These are phyloP conservation scores for Gracilaria caudata DNA, from an alignment of 23 red algal species.

Conservation along the genomic window DNA sequence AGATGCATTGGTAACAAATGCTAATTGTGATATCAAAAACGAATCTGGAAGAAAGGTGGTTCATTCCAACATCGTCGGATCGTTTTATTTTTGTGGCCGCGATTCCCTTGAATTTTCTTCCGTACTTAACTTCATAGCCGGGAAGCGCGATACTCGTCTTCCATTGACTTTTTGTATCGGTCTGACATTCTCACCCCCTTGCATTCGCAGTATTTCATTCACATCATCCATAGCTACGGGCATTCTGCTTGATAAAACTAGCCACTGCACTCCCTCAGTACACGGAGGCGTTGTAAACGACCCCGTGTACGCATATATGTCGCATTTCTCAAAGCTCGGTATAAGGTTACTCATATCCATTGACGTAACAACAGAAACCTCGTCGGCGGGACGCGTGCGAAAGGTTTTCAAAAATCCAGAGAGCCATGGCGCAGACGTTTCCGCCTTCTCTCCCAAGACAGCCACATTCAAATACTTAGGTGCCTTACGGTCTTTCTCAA, in stretches of 20 bases:
- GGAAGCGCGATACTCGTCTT: slow-evolving; percentile 44
- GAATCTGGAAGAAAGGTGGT: neutral
- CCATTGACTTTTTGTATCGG: slow-evolving; percentile 52
- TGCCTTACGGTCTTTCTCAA: slow-evolving; percentile 21
- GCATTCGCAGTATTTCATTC: slow-evolving; percentile 31
- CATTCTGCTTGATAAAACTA: slow-evolving; percentile 48
- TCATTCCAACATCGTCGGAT: neutral
- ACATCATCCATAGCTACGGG: slow-evolving; percentile 38
- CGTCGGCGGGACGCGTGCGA: neutral
- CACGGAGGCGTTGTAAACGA: slow-evolving; percentile 76
- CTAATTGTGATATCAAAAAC: neutral
- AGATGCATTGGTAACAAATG: neutral
- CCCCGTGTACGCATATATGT: slow-evolving; percentile 57
- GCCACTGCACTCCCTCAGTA: slow-evolving; percentile 68
- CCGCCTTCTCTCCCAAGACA: slow-evolving; percentile 17
- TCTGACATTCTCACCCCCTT: slow-evolving; percentile 68
- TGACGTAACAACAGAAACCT: slow-evolving; percentile 28
- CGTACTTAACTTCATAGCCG: slow-evolving; percentile 10
- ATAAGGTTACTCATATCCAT: slow-evolving; percentile 26
- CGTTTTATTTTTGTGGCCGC: neutral
- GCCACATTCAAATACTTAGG: slow-evolving; percentile 30
- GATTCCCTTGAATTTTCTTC: neutral
- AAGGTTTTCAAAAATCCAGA: slow-evolving; percentile 18
- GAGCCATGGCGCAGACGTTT: slow-evolving; percentile 38
- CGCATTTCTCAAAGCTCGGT: slow-evolving; percentile 45